A percentile compares a stretch with the other conserved stretches of the same genome.
Conservation (phyloP, 345 rosid species). For the Aegle marmelos region DNA sequence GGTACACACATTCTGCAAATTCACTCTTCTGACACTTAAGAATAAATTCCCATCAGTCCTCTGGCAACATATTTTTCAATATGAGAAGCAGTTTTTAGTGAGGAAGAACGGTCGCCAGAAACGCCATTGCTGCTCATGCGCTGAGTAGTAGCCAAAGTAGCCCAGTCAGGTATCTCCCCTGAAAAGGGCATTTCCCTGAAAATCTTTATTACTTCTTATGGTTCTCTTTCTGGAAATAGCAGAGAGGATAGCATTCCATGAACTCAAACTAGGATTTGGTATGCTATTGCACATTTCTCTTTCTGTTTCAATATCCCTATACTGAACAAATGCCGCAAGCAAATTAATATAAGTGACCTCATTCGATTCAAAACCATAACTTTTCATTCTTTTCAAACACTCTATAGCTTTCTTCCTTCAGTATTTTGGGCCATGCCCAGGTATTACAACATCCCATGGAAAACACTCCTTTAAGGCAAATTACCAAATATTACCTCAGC, state of each 20-base stretch:
- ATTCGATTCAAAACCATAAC: constrained; percentile 51
- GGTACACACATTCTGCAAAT: constrained; percentile 41
- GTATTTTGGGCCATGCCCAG: constrained; percentile 54
- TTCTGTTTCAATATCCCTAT: constrained; percentile 50
- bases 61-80: constrained; percentile 56
- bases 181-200: constrained; percentile 68
- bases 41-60: constrained; percentile 69
- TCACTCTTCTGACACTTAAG: constrained; percentile 54
- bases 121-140: constrained; percentile 45
- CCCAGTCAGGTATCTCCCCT: constrained; percentile 43
- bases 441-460: constrained; percentile 81
- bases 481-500: constrained; percentile 51
- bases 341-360: constrained; percentile 62
- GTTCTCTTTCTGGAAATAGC: constrained; percentile 44
- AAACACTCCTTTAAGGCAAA: constrained; percentile 36
- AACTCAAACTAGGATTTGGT: constrained; percentile 34
- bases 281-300: constrained; percentile 48
- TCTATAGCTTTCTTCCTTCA: constrained; percentile 42
- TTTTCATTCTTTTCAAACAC: constrained; percentile 35
- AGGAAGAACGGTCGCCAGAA: constrained; percentile 51
- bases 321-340: constrained; percentile 57
- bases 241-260: constrained; percentile 65
- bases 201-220: constrained; percentile 44
- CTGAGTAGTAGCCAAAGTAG: constrained; percentile 57
- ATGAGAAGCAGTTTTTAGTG: constrained; percentile 28